Conservation (phyloP, 352 stramenopile species). For the Blastocystis sp. region DNA sequence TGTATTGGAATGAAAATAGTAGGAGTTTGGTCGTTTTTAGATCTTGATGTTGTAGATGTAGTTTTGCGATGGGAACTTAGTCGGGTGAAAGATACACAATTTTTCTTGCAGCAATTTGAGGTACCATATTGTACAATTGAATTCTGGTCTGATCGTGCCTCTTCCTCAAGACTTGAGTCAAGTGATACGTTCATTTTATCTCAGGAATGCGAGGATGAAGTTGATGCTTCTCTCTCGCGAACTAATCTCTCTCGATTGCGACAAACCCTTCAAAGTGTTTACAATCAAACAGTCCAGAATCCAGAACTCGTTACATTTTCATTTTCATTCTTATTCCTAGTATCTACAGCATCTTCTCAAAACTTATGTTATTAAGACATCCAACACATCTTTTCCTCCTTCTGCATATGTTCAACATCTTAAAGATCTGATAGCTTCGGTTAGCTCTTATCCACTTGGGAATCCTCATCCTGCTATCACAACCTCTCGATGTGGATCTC, state of each 20-base stretch:
- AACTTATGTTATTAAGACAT: not conserved
- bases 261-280: not conserved
- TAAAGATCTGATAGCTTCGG: not conserved
- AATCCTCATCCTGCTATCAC: not conserved
- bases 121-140: constrained; percentile 22
- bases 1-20: constrained; percentile 1
- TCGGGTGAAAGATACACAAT: constrained; percentile 44
- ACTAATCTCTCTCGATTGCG: not conserved
- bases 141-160: not conserved
- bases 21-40: not conserved
- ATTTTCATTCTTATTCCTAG: not conserved
- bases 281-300: not conserved
- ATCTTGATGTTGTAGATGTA: not conserved
- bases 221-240: not conserved
- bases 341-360: constrained; percentile 26
- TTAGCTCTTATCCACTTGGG: not conserved
- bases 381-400: not conserved
- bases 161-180: not conserved
- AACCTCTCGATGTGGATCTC: not conserved
- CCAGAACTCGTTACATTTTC: not conserved
- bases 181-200: constrained; percentile 15
- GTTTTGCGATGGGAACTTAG: constrained; percentile 23
- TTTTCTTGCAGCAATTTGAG: not conserved
- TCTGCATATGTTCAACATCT: constrained; percentile 21
- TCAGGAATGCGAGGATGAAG: constrained; percentile 16